Percentiles rank a stretch among this genome's conserved stretches.
Evolutionary conservation across 31 red algal species (phyloP).

Genomic region (Asparagopsis taxiformis): DNA sequence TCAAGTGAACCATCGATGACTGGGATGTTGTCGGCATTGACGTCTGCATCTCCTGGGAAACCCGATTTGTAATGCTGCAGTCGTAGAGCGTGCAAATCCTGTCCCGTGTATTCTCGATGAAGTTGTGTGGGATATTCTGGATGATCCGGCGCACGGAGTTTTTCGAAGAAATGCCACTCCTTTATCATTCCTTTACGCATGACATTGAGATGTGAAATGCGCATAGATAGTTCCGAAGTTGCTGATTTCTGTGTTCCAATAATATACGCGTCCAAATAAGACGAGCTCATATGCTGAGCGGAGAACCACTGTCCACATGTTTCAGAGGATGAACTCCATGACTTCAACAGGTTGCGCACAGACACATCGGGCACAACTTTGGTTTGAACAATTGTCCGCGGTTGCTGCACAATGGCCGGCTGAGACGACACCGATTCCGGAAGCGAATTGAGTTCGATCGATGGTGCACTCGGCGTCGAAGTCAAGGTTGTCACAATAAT

Average conservation of each 20-base stretch:
- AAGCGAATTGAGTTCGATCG: no score
- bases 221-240: conserved; percentile 24
- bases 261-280: conserved; percentile 33
- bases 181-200: conserved; percentile 9
- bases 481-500: no score
- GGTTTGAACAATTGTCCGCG: no score
- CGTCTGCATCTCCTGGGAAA: background rate
- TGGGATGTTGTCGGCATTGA: background rate
- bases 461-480: no score
- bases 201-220: conserved; percentile 13
- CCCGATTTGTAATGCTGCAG: conserved; percentile 1
- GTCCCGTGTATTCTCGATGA: background rate
- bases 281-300: background rate
- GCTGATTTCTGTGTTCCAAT: conserved; percentile 28
- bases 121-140: background rate
- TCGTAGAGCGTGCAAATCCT: background rate
- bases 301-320: conserved; percentile 29
- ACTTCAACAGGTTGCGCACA: no score
- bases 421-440: no score
- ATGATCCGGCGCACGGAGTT: background rate
- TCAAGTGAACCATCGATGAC: conserved; percentile 2
- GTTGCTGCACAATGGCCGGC: no score
- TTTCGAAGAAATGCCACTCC: conserved; percentile 25
- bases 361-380: no score
- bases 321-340: conserved; percentile 13